A percentile compares a stretch with the other conserved stretches of the same genome.
These are phyloP conservation scores for Knoxdaviesia proteae DNA, from an alignment of 2,329 filamentous ascomycete species.

Conservation along the genomic window DNA sequence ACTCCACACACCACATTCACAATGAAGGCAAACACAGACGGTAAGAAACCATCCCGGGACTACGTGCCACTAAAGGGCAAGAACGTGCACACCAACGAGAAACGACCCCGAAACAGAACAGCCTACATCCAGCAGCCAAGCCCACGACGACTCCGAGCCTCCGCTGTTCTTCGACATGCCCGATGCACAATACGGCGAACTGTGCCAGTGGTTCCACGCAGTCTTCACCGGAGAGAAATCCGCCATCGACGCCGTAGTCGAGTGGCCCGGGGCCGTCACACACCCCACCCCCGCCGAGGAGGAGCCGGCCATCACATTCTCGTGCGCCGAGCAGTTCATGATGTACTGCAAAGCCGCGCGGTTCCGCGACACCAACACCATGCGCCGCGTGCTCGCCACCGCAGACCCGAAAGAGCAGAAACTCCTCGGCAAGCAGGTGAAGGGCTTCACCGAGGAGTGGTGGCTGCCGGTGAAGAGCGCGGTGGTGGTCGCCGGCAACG, in stretches of 20 bases:
- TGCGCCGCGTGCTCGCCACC: slow-evolving; percentile 9
- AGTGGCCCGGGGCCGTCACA: slow-evolving; percentile 6
- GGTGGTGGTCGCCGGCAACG: no score
- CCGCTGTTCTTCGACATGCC: no score
- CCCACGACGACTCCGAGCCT: no score
- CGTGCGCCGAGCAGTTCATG: slow-evolving; percentile 19
- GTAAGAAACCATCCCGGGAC: no score
- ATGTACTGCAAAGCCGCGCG: slow-evolving; percentile 19
- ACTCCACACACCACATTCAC: no score
- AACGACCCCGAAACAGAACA: no score
- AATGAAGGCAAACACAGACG: no score
- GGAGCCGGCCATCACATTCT: slow-evolving; percentile 10
- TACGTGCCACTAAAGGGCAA: no score
- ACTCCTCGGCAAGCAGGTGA: slow-evolving; percentile 8
- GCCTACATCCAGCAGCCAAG: no score
- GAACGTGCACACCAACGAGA: no score
- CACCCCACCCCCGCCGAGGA: not conserved
- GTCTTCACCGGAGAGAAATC: slow-evolving; percentile 10
- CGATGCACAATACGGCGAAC: slow-evolving; percentile 9
- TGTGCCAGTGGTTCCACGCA: slow-evolving; percentile 15
- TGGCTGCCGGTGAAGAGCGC: no score
- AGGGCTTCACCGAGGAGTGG: slow-evolving; percentile 8
- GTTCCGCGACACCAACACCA: slow-evolving; percentile 11
- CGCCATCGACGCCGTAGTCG: slow-evolving; percentile 10
- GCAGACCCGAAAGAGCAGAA: slow-evolving; percentile 12